phyloP scores from a whole-genome alignment of 2,329 filamentous ascomycete genomes.

The Claviceps paspali region DNA sequence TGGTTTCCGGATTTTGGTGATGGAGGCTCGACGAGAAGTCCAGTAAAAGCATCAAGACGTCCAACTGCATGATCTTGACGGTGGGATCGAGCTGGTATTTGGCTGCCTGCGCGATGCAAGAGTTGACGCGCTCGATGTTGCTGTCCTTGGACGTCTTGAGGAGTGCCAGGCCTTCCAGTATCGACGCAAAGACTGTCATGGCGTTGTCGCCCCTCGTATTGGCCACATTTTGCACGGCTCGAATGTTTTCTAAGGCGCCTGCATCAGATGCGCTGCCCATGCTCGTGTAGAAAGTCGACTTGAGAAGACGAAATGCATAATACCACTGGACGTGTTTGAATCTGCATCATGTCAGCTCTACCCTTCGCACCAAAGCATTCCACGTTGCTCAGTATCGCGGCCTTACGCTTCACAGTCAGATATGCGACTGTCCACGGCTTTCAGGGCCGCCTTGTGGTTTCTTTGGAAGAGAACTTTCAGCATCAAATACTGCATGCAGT shows the following conservation, averaged over 20 bases:
- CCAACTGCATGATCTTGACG: slow-evolving; percentile 50
- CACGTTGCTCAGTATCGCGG: not conserved
- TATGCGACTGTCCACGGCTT: slow-evolving; percentile 54
- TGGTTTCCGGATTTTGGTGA: slow-evolving; percentile 41
- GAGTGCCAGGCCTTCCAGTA: slow-evolving; percentile 55
- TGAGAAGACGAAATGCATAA: slow-evolving; percentile 62
- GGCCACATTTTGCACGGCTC: slow-evolving; percentile 44
- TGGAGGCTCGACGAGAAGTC: slow-evolving; percentile 57
- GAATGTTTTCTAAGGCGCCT: slow-evolving; percentile 53
- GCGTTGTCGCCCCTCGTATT: slow-evolving; percentile 45
- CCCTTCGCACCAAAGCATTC: not conserved
- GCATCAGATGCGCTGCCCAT: slow-evolving; percentile 44
- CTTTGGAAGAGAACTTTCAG: slow-evolving; percentile 55
- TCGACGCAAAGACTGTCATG: slow-evolving; percentile 47
- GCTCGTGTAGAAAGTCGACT: slow-evolving; percentile 53
- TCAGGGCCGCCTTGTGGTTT: slow-evolving; percentile 58
- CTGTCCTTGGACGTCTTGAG: slow-evolving; percentile 50
- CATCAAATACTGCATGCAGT: slow-evolving; percentile 61
- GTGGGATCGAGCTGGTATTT: slow-evolving; percentile 53
- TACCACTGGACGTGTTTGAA: slow-evolving; percentile 58
- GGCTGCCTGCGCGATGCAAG: slow-evolving; percentile 57
- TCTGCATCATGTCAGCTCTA: slow-evolving; percentile 14
- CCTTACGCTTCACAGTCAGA: slow-evolving; percentile 50
- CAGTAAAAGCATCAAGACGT: slow-evolving; percentile 48
- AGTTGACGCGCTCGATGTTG: slow-evolving; percentile 53